phyloP scores from a whole-genome alignment of 495 filamentous ascomycete genomes.

The Penicillium lagena region DNA sequence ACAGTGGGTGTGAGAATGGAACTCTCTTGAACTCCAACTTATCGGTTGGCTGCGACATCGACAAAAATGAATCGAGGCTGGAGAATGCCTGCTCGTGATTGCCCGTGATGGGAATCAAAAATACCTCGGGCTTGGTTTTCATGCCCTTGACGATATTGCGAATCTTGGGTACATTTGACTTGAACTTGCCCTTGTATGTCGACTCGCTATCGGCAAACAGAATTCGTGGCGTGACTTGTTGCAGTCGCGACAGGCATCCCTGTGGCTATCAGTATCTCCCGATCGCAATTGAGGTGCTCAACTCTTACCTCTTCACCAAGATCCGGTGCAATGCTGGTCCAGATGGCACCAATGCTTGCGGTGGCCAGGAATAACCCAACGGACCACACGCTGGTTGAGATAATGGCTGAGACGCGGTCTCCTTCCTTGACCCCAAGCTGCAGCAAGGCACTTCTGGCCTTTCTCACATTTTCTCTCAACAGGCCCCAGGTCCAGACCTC shows the following conservation, averaged over 20 bases:
- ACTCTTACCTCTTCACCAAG: constrained; percentile 47
- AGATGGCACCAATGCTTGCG: constrained; percentile 56
- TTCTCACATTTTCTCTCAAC: constrained; percentile 44
- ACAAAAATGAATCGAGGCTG: constrained; percentile 16
- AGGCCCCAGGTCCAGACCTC: constrained; percentile 52
- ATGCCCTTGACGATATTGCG: constrained; percentile 47
- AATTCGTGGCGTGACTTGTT: constrained; percentile 59
- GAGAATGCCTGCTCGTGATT: constrained; percentile 36
- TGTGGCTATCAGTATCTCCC: constrained; percentile 13
- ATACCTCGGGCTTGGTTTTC: constrained; percentile 37
- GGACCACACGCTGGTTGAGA: constrained; percentile 60
- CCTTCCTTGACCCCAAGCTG: constrained; percentile 46
- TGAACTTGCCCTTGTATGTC: constrained; percentile 62
- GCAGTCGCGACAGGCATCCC: constrained; percentile 60
- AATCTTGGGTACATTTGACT: constrained; percentile 9
- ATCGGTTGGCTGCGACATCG: constrained; percentile 1
- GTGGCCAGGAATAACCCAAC: constrained; percentile 54
- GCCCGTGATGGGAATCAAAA: constrained; percentile 9
- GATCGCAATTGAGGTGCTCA: too few relatives aligned
- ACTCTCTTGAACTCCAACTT: constrained; percentile 46
- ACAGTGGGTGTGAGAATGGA: constrained; percentile 61
- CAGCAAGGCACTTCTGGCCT: constrained; percentile 50
- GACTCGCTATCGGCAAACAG: constrained; percentile 67
- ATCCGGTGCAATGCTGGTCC: constrained; percentile 61
- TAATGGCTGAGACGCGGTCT: constrained; percentile 65